Conservation (phyloP, 1,284 basidiomycete genomes). For the Coniophora puteana region DNA sequence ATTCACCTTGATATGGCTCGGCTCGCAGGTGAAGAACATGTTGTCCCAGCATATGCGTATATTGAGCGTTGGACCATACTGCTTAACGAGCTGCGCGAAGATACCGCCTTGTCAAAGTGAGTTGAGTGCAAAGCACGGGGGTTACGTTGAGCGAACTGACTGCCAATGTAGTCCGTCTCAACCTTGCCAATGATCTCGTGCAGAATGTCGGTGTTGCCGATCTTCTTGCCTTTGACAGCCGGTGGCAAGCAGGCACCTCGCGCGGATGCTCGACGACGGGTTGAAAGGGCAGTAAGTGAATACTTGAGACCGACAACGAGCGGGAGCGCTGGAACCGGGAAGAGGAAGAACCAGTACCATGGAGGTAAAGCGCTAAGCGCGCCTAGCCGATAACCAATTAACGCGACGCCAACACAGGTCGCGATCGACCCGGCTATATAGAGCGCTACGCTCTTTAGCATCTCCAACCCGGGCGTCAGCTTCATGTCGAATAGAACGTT, state of each 20-base stretch:
- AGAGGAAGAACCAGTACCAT: no score
- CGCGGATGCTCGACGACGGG: conserved; percentile 24
- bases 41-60: conserved; percentile 1
- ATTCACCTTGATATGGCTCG: conserved; percentile 1
- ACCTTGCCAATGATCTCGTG: conserved; percentile 18
- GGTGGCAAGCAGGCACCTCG: conserved; percentile 31
- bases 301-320: no score
- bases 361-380: no score
- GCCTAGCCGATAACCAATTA: no score
- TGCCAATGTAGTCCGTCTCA: conserved; percentile 30
- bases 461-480: no score
- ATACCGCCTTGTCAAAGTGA: conserved; percentile 10
- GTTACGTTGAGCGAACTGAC: conserved; percentile 14
- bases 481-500: no score
- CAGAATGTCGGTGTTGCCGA: conserved; percentile 30
- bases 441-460: no score
- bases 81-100: no score
- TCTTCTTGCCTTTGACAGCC: conserved; percentile 25
- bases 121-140: background rate
- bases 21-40: background rate
- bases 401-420: no score
- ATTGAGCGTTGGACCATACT: background rate
- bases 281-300: conserved; percentile 17
- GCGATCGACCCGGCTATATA: no score
- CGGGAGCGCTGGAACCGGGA: no score